phyloP scores from a whole-genome alignment of 148 eudicot genomes.

The Amaranthus cruentus region DNA sequence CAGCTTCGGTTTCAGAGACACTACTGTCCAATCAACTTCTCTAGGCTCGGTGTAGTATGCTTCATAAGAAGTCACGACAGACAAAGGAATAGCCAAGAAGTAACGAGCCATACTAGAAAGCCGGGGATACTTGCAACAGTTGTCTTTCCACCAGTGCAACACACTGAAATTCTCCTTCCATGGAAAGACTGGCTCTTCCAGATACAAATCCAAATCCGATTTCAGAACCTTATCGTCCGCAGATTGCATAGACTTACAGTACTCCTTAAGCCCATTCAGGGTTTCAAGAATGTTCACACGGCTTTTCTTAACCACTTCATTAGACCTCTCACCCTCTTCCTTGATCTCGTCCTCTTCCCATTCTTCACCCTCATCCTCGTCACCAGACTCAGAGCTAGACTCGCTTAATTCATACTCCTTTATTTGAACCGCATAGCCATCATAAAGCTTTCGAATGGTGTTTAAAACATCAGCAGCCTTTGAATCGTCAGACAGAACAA shows the following conservation, averaged over 20 bases:
- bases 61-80: no score
- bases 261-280: no score
- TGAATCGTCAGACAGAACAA: neutral
- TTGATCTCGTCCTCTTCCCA: no score
- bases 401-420: no score
- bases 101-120: slow-evolving; percentile 26
- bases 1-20: slow-evolving; percentile 15
- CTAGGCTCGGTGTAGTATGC: slow-evolving; percentile 1
- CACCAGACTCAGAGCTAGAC: no score
- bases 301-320: no score
- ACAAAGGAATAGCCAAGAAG: no score
- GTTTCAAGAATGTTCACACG: no score
- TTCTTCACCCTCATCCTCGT: no score
- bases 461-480: slow-evolving; percentile 11
- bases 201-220: slow-evolving; percentile 29
- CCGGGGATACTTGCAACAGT: slow-evolving; percentile 25
- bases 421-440: slow-evolving; percentile 3
- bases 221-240: slow-evolving; percentile 12
- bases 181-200: slow-evolving; percentile 31
- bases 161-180: slow-evolving; percentile 23
- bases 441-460: slow-evolving; percentile 19
- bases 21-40: slow-evolving; percentile 13
- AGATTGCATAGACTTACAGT: no score
- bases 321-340: no score
- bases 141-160: slow-evolving; percentile 31